Percentiles rank a stretch among this genome's conserved stretches.
Evolutionary conservation across 2,329 filamentous ascomycete species (phyloP).

Genomic region (Pyricularia sp.): DNA sequence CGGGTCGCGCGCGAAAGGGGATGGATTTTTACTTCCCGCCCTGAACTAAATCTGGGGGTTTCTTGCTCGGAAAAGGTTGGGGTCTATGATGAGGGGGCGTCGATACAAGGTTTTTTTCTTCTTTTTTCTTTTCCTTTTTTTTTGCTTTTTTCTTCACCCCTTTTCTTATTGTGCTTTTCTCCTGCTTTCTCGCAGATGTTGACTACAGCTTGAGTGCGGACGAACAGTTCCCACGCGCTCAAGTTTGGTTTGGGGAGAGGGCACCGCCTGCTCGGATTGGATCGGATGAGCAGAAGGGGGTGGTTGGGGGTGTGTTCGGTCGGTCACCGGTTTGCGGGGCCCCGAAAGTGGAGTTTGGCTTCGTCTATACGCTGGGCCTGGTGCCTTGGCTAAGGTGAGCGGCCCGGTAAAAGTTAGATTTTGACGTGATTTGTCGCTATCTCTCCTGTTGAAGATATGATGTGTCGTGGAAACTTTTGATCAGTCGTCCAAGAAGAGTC

Average conservation of each 20-base stretch:
- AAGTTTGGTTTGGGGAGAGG: not conserved
- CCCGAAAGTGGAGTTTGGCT: not conserved
- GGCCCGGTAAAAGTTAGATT: not conserved
- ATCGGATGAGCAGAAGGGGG: not conserved
- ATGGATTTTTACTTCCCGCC: not conserved
- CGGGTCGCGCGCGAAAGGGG: no score
- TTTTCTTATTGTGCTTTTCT: not conserved
- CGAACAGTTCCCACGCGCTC: no score
- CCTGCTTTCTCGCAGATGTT: not conserved
- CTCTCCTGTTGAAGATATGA: no score
- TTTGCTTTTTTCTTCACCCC: not conserved
- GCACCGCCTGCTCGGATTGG: not conserved
- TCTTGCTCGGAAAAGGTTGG: not conserved
- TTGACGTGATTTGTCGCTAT: not conserved
- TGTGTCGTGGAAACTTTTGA: not conserved
- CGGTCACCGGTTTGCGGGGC: not conserved
- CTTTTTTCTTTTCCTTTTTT: not conserved
- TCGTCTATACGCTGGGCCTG: not conserved
- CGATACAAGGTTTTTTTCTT: not conserved
- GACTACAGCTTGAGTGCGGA: not conserved
- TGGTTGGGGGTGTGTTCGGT: not conserved
- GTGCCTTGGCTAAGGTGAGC: not conserved
- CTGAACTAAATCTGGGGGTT: not conserved
- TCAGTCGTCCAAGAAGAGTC: not conserved
- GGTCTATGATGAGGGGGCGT: not conserved